Base-by-base conservation (phyloP, 2,329 filamentous ascomycete genomes). In the Cordyceps fumosorosea region DNA sequence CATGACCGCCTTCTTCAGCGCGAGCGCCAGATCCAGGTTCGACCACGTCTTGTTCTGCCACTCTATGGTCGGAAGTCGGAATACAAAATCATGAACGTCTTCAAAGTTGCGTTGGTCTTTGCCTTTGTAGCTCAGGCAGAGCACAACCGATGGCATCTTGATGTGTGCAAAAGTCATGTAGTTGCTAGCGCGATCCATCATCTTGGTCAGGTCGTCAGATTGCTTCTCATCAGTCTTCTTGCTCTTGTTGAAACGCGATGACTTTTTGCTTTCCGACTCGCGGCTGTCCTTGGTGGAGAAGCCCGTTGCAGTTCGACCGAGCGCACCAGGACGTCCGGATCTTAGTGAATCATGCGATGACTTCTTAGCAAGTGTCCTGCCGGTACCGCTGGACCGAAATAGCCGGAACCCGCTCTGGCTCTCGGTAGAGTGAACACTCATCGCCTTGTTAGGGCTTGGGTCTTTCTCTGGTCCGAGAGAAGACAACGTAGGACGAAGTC, bases 21-120 rank as follows among this genome's bases (percentile, higher is more conserved):
- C 89, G 54, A 98, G 81, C 0, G 93, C 93, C 11, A 99, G 84
- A 70, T 99, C 95, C 7, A 99, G 83, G 73, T 98, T 99, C 7
- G 92, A 97, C 95, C 95, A 99, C 10, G 93, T 98, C 80, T 99
- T 99, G 81, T 99, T 99, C 66, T 91, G 87, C 78, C 96, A 98
- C 73, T 99, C 95, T 53, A 99, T 87, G 2, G 90, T 89, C 3
- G 95, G 95, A 76, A 99, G 85, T 40, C 91, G 88, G 83, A 99
- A 99, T 55, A 99, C 95, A 68, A 99, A 96, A 71, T 98, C 89
- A 75, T 99, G 93, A 18, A 99, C 89, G 74, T 99, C 96, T 76
- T 97, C 92, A 62, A 99, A 84, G 70, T 98, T 99, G 71, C 93
- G 91, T 66, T 96, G 91, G 51, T 93, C 91, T 73, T 92, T 96